Percentiles rank a stretch among this genome's conserved stretches.
phyloP scores from a whole-genome alignment of 768 basidiomycete species.

The Ramaria sp. region DNA sequence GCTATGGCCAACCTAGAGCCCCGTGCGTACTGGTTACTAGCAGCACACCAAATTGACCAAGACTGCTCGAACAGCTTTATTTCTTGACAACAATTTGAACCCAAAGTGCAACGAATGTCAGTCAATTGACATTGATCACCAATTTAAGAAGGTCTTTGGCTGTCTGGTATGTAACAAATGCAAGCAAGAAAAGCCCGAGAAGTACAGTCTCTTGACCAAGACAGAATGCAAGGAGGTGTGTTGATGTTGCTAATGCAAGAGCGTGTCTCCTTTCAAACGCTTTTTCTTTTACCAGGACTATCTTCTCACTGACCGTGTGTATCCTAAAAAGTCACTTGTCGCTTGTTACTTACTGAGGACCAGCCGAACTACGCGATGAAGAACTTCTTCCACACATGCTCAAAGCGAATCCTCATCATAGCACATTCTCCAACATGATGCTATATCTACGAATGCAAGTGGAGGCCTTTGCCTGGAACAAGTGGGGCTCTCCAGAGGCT shows the following conservation, averaged over 20 bases:
- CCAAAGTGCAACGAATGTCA: conserved; percentile 82
- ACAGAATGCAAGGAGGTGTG: conserved; percentile 93
- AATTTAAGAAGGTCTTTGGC: conserved; percentile 70
- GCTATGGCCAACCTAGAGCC: conserved; percentile 67
- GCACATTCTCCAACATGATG: conserved; percentile 99
- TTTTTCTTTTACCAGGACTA: conserved; percentile 54
- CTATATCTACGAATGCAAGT: conserved; percentile 88
- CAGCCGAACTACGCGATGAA: conserved; percentile 88
- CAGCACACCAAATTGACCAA: background rate
- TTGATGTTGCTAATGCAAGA: background rate
- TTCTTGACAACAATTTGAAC: conserved; percentile 59
- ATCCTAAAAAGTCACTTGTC: background rate
- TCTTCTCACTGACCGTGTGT: conserved; percentile 81
- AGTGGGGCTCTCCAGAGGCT: conserved; percentile 92
- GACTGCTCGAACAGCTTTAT: conserved; percentile 38
- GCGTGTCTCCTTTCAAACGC: background rate
- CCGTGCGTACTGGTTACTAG: conserved; percentile 33
- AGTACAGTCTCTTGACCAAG: conserved; percentile 92
- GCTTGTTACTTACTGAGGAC: conserved; percentile 1
- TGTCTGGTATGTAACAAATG: conserved; percentile 83
- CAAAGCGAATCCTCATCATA: conserved; percentile 90
- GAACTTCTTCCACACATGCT: conserved; percentile 88
- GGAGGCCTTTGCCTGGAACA: conserved; percentile 94
- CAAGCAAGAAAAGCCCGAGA: conserved; percentile 83
- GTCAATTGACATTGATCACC: conserved; percentile 81